Evolutionary conservation across 768 basidiomycete genomes (phyloP), one percentile per base, ranked within the genome.

Genomic region (Sarcodon sp.): DNA sequence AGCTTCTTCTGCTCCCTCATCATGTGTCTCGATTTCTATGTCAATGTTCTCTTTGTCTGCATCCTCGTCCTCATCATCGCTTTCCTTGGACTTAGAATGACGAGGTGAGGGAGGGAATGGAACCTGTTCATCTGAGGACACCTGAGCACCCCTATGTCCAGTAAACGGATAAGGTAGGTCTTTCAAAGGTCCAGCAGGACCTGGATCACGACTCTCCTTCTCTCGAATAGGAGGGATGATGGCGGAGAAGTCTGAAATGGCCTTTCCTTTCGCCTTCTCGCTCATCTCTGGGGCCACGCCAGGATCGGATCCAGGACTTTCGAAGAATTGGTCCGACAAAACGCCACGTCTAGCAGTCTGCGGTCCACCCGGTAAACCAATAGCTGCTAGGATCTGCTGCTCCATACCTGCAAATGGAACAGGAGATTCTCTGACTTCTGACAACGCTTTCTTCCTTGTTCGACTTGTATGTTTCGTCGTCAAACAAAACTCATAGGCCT

Each of bases 401-500:
- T 84, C 72, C 59, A 83, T 64, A 45, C 77, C 75, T 34, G 74
- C 73, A 31, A 70, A 70, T 3, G 71, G 69, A 36, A 56, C 56
- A 15, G 61, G 35, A 3, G 50, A 50, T 33, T 53, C 54, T 33
- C 44, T 50, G 2, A 41, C 35, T 32, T 49, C 56, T 32, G 21
- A 47, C 27, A 60, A 53, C 50, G 55, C 55, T 43, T 61, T 58
- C 68, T 69, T 71, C 1, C 67, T 57, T 18, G 61, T 49, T 9
- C 56, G 49, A 37, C 58, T 61, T 39, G 59, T 51, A 6, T 61
- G 63, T 45, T 65, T 67, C 33, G 64, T 66, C 12, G 74, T 75
- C 36, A 78, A 65, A 58, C 91, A 93, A 54, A 91, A 83, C 53
- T 91, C 85, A 57, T 78, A 90, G 0, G 83, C 83, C 47, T 87